Percentiles rank a stretch among this genome's conserved stretches.
Conservation (phyloP, 1,139 yeast species). For the Taphrina communis region DNA sequence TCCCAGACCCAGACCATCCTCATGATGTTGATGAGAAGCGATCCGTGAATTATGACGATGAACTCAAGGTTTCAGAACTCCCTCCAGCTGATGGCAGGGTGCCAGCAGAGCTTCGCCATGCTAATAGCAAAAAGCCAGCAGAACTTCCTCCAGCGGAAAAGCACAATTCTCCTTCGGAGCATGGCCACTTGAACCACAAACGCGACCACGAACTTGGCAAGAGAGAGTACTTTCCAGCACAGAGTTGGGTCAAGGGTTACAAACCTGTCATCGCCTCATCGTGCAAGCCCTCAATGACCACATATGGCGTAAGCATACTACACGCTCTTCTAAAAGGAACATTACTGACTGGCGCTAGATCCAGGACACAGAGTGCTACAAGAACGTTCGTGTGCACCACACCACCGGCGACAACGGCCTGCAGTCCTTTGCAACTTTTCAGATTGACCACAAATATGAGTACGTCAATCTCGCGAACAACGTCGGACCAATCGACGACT, state of each 20-base stretch:
- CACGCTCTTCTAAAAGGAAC: background rate
- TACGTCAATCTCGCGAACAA: background rate
- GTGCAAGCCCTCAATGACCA: background rate
- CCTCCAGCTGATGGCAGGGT: background rate
- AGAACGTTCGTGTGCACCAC: conserved; percentile 21
- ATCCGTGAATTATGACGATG: background rate
- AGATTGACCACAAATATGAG: conserved; percentile 13
- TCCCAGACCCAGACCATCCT: no score
- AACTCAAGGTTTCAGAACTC: background rate
- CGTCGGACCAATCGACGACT: background rate
- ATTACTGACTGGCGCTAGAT: conserved; percentile 1
- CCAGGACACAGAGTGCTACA: conserved; percentile 24
- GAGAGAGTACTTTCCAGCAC: conserved; percentile 12
- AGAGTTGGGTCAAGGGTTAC: conserved; percentile 9
- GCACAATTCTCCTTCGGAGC: background rate
- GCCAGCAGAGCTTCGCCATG: no score
- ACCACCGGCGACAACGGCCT: background rate
- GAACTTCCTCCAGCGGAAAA: background rate
- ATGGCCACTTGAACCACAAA: background rate
- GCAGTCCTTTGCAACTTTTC: conserved; percentile 14
- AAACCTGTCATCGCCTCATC: background rate
- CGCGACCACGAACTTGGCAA: conserved; percentile 9
- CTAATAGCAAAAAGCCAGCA: no score
- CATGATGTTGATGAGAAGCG: background rate
- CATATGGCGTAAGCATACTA: conserved; percentile 6